These are phyloP conservation scores for Elymus sibiricus DNA, from an alignment of 176 grass and related monocot species.

Conservation along the genomic window DNA sequence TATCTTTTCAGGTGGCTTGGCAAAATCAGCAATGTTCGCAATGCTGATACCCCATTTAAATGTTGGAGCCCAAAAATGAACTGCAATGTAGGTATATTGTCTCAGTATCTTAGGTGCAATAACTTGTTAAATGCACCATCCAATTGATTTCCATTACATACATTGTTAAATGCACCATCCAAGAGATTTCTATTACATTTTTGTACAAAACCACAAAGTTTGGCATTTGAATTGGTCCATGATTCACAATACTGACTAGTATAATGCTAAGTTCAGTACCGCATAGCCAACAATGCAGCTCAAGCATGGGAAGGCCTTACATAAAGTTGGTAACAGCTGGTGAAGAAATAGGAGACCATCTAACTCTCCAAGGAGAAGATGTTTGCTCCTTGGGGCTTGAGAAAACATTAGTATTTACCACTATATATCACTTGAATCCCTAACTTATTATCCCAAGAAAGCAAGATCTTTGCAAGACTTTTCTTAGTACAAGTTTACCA, in stretches of 20 bases:
- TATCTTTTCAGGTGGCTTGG: constrained; percentile 88
- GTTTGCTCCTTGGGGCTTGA: not conserved
- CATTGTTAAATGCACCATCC: not conserved
- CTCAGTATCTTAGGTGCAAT: not conserved
- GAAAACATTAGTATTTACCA: not conserved
- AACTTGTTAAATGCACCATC: not conserved
- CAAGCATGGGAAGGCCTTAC: not conserved
- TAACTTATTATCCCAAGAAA: not conserved
- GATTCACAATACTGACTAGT: not conserved
- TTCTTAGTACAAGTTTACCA: not conserved
- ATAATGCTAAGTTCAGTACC: not conserved
- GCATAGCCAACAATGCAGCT: not conserved
- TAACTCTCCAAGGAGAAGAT: not conserved
- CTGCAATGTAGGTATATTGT: constrained; percentile 27
- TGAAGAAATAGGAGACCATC: not conserved
- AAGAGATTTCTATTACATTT: constrained; percentile 6
- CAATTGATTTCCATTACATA: not conserved
- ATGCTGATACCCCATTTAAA: constrained; percentile 99
- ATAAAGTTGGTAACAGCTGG: not conserved
- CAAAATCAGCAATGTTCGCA: constrained; percentile 86
- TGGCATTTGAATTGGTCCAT: not conserved
- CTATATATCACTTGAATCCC: not conserved
- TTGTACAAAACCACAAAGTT: not conserved
- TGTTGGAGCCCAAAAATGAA: constrained; percentile 94
- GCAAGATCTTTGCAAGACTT: not conserved